phyloP scores from a whole-genome alignment of 2,329 filamentous ascomycete genomes.

The Parascedosporium putredinis region DNA sequence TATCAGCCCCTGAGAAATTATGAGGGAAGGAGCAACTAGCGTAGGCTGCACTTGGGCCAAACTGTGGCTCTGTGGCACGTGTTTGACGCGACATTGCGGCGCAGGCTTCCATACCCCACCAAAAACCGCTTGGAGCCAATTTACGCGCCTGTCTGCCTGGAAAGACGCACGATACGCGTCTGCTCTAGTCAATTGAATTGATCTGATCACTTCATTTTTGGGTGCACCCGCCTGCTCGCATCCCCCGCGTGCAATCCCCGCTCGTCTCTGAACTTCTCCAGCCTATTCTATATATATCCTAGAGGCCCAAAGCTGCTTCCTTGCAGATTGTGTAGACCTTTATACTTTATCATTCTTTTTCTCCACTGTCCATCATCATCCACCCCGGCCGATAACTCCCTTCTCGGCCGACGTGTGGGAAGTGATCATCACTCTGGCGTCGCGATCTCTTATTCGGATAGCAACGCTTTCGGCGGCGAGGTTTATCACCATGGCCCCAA shows the following conservation, averaged over 20 bases:
- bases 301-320: too few species aligned
- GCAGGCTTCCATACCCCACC: neutral
- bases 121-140: neutral
- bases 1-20: too few species aligned
- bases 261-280: too few species aligned
- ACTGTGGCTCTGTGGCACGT: neutral
- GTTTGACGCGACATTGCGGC: neutral
- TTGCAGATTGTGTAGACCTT: neutral
- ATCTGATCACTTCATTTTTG: neutral
- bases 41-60: neutral
- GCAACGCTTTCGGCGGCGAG: constrained; percentile 12
- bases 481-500: constrained; percentile 35
- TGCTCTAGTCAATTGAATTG: neutral
- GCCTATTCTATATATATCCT: too few species aligned
- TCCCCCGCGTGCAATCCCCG: too few species aligned
- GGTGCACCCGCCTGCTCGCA: too few species aligned
- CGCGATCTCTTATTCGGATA: constrained; percentile 14
- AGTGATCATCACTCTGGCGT: constrained; percentile 10
- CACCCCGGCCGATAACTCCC: neutral
- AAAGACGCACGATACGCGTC: neutral
- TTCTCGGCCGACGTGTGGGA: neutral
- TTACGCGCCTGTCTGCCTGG: neutral
- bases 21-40: too few species aligned
- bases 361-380: neutral
- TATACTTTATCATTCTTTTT: neutral